phyloP scores from a whole-genome alignment of 2,329 filamentous ascomycete species.

The Penicillium sp. region DNA sequence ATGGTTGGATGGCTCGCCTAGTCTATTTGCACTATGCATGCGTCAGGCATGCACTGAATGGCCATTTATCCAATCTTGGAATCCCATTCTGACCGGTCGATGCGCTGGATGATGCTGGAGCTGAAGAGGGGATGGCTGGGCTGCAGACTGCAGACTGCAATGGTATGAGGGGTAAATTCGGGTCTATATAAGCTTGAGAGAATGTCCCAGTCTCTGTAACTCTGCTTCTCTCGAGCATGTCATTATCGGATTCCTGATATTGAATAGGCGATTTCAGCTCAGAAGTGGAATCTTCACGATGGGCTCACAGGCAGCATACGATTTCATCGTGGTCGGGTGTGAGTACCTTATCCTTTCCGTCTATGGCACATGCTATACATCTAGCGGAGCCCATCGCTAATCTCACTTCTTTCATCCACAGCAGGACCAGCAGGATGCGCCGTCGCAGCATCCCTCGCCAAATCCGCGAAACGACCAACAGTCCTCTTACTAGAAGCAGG shows the following conservation, averaged over 20 bases:
- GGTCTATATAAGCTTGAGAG: neutral
- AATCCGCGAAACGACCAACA: slow-evolving; percentile 48
- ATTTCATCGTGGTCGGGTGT: slow-evolving; percentile 25
- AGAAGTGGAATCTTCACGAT: neutral
- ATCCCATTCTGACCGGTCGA: neutral
- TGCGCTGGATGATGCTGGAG: neutral
- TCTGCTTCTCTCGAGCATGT: too few relatives aligned
- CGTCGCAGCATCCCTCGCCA: slow-evolving; percentile 56
- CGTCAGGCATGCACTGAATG: neutral
- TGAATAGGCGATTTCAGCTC: too few relatives aligned
- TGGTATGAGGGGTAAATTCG: neutral
- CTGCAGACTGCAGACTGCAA: neutral
- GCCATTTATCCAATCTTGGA: neutral
- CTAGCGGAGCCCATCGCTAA: neutral
- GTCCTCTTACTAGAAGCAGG: slow-evolving; percentile 66
- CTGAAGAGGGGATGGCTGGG: neutral
- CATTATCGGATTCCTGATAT: too few relatives aligned
- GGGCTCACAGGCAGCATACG: slow-evolving; percentile 2
- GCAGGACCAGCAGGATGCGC: slow-evolving; percentile 63
- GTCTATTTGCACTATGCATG: neutral
- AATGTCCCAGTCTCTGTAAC: too few relatives aligned
- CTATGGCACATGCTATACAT: neutral
- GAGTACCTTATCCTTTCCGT: neutral
- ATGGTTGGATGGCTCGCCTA: neutral
- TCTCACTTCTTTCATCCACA: slow-evolving; percentile 24